A percentile compares a stretch with the other conserved stretches of the same genome.
These are phyloP conservation scores for Alloascoidea hylecoeti DNA, from an alignment of 805 yeast species.

Conservation along the genomic window DNA sequence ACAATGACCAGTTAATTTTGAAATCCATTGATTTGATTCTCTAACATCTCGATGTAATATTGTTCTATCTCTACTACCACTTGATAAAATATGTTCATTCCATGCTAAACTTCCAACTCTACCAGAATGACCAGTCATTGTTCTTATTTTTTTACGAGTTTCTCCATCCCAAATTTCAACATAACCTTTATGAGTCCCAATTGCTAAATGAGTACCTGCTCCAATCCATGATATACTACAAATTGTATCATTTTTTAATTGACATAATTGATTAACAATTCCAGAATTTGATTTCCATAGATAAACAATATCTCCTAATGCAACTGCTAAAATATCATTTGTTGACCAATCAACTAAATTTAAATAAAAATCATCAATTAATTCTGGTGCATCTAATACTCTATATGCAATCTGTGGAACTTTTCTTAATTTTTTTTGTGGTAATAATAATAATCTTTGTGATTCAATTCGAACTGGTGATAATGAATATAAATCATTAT, in stretches of 20 bases:
- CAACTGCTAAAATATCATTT: slow-evolving; percentile 80
- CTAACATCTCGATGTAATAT: slow-evolving; percentile 89
- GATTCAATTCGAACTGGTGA: slow-evolving; percentile 87
- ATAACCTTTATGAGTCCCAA: slow-evolving; percentile 76
- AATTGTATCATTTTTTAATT: slow-evolving; percentile 53
- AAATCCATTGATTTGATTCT: slow-evolving; percentile 67
- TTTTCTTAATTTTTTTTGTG: slow-evolving; percentile 63
- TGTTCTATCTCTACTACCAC: slow-evolving; percentile 78
- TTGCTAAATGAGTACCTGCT: slow-evolving; percentile 86
- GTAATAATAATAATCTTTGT: slow-evolving; percentile 65
- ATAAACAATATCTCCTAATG: slow-evolving; percentile 77
- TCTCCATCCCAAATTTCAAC: slow-evolving; percentile 95
- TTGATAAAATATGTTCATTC: slow-evolving; percentile 80
- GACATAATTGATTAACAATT: slow-evolving; percentile 68
- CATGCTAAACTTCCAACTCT: slow-evolving; percentile 85
- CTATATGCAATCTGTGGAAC: slow-evolving; percentile 83
- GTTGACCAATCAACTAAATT: slow-evolving; percentile 94
- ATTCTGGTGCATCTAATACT: slow-evolving; percentile 90
- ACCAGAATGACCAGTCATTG: slow-evolving; percentile 82
- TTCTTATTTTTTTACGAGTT: slow-evolving; percentile 66
- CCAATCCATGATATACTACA: slow-evolving; percentile 91
- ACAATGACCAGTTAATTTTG: slow-evolving; percentile 57
- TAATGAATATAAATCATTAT: slow-evolving; percentile 62
- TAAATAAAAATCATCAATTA: slow-evolving; percentile 86
- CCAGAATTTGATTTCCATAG: slow-evolving; percentile 85